Conservation (phyloP, 768 basidiomycete species). For the Psilocybe tampanensis region DNA sequence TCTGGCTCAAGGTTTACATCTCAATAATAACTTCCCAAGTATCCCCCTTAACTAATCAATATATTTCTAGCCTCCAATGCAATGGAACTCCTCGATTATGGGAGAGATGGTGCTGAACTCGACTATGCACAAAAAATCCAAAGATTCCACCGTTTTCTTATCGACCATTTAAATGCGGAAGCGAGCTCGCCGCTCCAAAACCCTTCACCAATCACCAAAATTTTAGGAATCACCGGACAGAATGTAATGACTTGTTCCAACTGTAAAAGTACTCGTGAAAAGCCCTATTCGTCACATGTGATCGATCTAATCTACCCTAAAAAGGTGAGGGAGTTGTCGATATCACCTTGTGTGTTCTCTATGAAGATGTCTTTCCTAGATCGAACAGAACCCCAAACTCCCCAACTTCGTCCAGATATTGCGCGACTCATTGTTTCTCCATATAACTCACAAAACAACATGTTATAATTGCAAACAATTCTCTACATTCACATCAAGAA, state of each 20-base stretch:
- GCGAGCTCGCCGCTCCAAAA: slow-evolving; percentile 67
- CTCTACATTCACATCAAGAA: slow-evolving; percentile 68
- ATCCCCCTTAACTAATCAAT: not conserved
- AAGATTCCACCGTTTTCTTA: slow-evolving; percentile 90
- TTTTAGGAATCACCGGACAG: slow-evolving; percentile 79
- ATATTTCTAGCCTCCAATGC: slow-evolving; percentile 60
- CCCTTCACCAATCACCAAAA: slow-evolving; percentile 82
- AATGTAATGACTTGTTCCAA: slow-evolving; percentile 74
- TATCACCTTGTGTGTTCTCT: not conserved
- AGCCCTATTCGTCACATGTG: slow-evolving; percentile 81
- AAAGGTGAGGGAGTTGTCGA: slow-evolving; percentile 50
- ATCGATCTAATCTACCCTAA: slow-evolving; percentile 88
- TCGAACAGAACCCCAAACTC: slow-evolving; percentile 49
- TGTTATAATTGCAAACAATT: slow-evolving; percentile 85
- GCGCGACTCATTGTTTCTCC: slow-evolving; percentile 74
- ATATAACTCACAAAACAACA: slow-evolving; percentile 83
- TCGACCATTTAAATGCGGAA: slow-evolving; percentile 82
- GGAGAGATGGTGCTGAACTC: slow-evolving; percentile 69
- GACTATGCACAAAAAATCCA: slow-evolving; percentile 92
- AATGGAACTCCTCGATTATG: slow-evolving; percentile 89
- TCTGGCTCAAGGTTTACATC: slow-evolving; percentile 72
- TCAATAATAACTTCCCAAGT: not conserved
- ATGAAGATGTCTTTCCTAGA: slow-evolving; percentile 1
- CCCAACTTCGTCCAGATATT: slow-evolving; percentile 70
- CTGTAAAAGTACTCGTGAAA: slow-evolving; percentile 72